phyloP scores from a whole-genome alignment of 83 land plant genomes.

The Thuja plicata region DNA sequence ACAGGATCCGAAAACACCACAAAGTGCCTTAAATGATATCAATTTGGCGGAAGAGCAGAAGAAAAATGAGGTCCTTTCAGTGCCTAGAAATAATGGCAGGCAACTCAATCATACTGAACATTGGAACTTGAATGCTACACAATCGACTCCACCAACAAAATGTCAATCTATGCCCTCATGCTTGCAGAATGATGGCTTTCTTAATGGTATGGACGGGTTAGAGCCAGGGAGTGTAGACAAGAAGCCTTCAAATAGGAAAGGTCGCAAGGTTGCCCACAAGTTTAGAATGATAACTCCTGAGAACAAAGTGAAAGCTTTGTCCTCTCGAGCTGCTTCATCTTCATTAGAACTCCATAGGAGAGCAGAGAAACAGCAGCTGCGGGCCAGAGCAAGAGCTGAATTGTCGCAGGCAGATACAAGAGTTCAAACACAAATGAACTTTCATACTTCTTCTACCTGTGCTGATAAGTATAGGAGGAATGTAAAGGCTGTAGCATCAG shows the following conservation, averaged over 20 bases:
- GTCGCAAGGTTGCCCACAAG: slow-evolving; percentile 8
- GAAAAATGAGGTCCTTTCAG: neutral
- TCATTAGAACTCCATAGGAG: slow-evolving; percentile 13
- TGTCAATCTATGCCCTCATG: neutral
- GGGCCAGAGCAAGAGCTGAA: slow-evolving; percentile 12
- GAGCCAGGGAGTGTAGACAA: neutral
- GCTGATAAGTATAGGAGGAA: slow-evolving; percentile 3
- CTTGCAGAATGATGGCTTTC: slow-evolving; percentile 12
- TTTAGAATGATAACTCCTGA: slow-evolving; percentile 18
- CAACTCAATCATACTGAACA: slow-evolving; percentile 2
- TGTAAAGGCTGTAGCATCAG: slow-evolving; percentile 12
- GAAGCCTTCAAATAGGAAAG: neutral
- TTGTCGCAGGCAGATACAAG: slow-evolving; percentile 5
- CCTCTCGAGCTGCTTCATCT: slow-evolving; percentile 3
- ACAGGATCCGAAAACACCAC: slow-evolving; percentile 6
- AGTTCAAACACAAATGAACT: slow-evolving; percentile 15
- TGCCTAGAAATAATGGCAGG: neutral
- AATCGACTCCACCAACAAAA: slow-evolving; percentile 10
- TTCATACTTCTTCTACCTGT: slow-evolving; percentile 8
- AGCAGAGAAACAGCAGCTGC: slow-evolving; percentile 14
- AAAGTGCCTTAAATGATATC: neutral
- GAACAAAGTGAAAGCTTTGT: slow-evolving; percentile 12
- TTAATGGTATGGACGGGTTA: neutral
- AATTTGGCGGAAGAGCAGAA: neutral
- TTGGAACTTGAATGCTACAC: neutral